Conservation (phyloP, 2,329 filamentous ascomycete genomes). For the Cryoendolithus antarcticus region DNA sequence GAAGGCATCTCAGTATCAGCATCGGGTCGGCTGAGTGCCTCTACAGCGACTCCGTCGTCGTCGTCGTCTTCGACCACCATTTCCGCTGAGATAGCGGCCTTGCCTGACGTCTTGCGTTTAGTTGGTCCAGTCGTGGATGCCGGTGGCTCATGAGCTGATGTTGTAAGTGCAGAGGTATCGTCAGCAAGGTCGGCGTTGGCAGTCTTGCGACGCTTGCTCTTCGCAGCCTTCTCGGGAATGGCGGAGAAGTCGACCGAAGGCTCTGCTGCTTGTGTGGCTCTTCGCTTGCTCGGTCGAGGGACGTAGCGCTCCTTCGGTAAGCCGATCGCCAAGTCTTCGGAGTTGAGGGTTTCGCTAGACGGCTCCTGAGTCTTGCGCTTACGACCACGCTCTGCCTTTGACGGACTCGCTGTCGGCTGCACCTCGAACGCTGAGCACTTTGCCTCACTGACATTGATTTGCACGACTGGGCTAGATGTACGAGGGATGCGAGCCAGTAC, state of each 20-base stretch:
- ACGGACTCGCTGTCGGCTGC: constrained; percentile 1
- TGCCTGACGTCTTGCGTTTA: not conserved
- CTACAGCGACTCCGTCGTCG: not conserved
- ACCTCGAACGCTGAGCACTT: too few species aligned
- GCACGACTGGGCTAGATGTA: too few species aligned
- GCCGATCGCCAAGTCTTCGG: constrained; percentile 22
- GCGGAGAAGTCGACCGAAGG: constrained; percentile 21
- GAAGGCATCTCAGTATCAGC: not conserved
- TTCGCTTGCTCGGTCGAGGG: constrained; percentile 25
- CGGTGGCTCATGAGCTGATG: too few species aligned
- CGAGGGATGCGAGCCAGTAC: too few species aligned
- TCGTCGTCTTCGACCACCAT: not conserved
- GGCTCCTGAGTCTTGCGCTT: constrained; percentile 12
- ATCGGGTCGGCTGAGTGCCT: not conserved
- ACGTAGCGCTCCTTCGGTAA: constrained; percentile 28
- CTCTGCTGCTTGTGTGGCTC: constrained; percentile 16
- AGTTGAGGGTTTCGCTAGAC: constrained; percentile 14
- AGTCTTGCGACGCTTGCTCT: constrained; percentile 29
- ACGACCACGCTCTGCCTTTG: constrained; percentile 5
- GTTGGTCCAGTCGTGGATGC: too few species aligned
- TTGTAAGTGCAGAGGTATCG: too few species aligned
- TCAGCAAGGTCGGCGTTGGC: not conserved
- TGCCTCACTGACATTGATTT: too few species aligned
- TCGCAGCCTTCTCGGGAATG: constrained; percentile 27
- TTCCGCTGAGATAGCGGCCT: not conserved